Percentiles rank a stretch among this genome's conserved stretches.
Evolutionary conservation across 2,329 filamentous ascomycete species (phyloP).

Genomic region (Pseudogymnoascus sp.): DNA sequence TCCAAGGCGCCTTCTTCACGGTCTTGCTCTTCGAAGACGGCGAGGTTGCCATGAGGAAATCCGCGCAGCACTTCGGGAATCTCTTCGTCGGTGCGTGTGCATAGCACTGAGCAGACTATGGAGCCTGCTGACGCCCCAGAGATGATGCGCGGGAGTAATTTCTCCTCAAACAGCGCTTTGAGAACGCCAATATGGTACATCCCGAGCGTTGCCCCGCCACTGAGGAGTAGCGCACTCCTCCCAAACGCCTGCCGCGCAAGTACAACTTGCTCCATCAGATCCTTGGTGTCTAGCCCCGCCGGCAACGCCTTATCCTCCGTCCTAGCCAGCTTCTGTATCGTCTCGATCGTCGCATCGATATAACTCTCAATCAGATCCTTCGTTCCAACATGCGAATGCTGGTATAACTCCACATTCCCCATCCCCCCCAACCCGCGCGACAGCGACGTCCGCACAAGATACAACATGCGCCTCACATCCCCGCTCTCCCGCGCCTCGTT

Average conservation of each 20-base stretch:
- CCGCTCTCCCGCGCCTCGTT: conserved; percentile 64
- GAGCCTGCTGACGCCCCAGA: conserved; percentile 63
- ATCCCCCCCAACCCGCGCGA: conserved; percentile 79
- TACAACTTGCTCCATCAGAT: conserved; percentile 52
- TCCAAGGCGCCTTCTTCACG: conserved; percentile 57
- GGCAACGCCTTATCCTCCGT: conserved; percentile 31
- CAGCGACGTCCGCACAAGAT: conserved; percentile 70
- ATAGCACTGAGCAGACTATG: conserved; percentile 58
- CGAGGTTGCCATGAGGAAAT: conserved; percentile 55
- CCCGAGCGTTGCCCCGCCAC: conserved; percentile 62
- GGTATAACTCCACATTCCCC: conserved; percentile 75
- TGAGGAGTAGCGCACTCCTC: conserved; percentile 56
- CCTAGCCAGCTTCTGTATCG: conserved; percentile 60
- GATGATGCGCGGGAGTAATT: conserved; percentile 58
- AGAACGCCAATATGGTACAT: conserved; percentile 67
- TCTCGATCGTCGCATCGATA: conserved; percentile 68
- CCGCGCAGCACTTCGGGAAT: conserved; percentile 48
- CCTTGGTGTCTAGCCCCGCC: conserved; percentile 44
- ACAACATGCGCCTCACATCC: conserved; percentile 70
- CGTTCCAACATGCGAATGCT: conserved; percentile 76
- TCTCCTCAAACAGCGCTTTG: conserved; percentile 56
- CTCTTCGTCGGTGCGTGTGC: conserved; percentile 55
- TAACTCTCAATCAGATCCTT: conserved; percentile 83
- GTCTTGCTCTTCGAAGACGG: conserved; percentile 52
- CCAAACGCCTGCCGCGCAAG: conserved; percentile 56